A percentile compares a stretch with the other conserved stretches of the same genome.
These are phyloP conservation scores for Pleoardoris graminearum DNA, from an alignment of 2,329 filamentous ascomycete species.

Conservation along the genomic window DNA sequence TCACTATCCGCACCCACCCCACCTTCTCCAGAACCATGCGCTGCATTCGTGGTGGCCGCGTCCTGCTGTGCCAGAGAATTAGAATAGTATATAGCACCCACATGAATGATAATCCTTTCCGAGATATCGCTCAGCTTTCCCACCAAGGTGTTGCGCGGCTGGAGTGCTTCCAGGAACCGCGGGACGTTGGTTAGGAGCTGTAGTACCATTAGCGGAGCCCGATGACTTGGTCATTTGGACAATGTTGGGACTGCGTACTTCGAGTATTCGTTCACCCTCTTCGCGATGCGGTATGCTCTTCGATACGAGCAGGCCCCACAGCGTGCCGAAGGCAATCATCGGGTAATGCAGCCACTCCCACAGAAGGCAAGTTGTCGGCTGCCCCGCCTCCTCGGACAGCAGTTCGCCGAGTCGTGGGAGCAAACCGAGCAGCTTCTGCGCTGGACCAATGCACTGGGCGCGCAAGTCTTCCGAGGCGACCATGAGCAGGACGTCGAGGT, in stretches of 20 bases:
- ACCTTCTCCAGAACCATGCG: neutral
- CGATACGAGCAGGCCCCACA: constrained; percentile 3
- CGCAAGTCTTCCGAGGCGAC: neutral
- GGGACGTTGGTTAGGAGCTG: constrained; percentile 1
- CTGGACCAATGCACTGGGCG: constrained; percentile 3
- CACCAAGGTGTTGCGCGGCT: neutral
- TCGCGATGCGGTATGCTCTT: neutral
- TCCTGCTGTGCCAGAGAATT: neutral
- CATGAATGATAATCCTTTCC: constrained; percentile 8
- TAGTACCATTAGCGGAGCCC: neutral
- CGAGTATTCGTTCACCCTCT: neutral
- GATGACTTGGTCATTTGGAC: neutral
- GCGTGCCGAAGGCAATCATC: constrained; percentile 3
- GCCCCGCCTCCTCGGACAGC: neutral
- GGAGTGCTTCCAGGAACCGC: neutral
- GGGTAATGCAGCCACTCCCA: constrained; percentile 10
- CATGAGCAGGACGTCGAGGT: constrained; percentile 6
- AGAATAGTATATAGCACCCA: constrained; percentile 1
- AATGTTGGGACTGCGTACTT: neutral
- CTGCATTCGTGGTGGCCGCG: neutral
- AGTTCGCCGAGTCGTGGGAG: constrained; percentile 3
- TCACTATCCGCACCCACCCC: neutral
- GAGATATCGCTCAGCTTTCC: constrained; percentile 5
- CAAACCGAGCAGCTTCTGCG: constrained; percentile 7
- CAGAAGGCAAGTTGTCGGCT: neutral